phyloP scores from a whole-genome alignment of 176 grass and related monocot genomes.

The Cymbopogon citratus region DNA sequence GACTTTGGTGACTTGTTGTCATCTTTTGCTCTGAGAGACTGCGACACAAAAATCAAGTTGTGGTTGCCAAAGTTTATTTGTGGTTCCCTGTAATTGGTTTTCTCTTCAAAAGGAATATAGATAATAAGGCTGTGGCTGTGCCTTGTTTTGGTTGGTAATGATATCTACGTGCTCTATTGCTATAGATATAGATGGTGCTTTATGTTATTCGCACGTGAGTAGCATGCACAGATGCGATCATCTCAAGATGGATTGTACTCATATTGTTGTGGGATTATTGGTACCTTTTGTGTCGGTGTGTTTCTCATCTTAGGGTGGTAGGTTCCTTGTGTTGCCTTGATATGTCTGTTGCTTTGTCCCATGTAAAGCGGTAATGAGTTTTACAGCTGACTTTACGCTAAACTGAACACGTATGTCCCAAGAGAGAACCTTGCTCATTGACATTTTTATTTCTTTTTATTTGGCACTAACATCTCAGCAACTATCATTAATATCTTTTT shows the following conservation, averaged over 20 bases:
- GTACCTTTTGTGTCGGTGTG: neutral
- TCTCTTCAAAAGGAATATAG: neutral
- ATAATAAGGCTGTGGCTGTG: conserved; percentile 4
- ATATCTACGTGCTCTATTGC: neutral
- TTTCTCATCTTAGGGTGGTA: neutral
- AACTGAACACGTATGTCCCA: neutral
- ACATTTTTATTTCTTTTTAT: neutral
- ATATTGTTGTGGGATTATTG: neutral
- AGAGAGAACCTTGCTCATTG: neutral
- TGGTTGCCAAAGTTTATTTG: neutral
- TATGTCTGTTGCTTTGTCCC: neutral
- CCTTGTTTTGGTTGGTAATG: neutral
- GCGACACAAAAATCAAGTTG: neutral
- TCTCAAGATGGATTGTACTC: neutral
- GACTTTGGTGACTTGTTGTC: neutral
- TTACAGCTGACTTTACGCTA: neutral
- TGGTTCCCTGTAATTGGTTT: neutral
- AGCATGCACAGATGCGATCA: neutral
- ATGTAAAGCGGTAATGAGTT: neutral
- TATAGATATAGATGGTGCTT: neutral
- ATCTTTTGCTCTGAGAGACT: neutral
- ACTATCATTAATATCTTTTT: neutral
- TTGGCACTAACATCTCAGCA: neutral
- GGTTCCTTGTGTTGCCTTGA: neutral
- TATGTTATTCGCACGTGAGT: neutral